A percentile compares a stretch with the other conserved stretches of the same genome.
phyloP scores from a whole-genome alignment of 352 stramenopile species.

The Phytophthora boehmeriae region DNA sequence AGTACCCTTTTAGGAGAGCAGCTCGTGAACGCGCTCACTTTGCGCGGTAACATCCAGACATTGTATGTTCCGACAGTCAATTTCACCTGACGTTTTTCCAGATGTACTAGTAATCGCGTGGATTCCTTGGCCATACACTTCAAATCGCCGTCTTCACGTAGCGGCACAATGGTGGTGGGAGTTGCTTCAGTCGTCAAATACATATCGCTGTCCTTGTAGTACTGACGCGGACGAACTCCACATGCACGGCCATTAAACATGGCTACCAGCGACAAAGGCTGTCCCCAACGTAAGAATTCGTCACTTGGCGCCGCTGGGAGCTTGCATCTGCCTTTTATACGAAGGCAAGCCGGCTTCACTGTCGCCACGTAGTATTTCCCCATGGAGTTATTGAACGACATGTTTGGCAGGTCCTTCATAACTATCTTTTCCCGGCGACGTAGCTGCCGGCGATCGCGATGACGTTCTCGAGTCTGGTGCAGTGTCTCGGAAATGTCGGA shows the following conservation, averaged over 20 bases:
- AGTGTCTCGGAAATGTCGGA: slow-evolving; percentile 47
- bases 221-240: slow-evolving; percentile 68
- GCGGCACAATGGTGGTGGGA: slow-evolving; percentile 62
- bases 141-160: slow-evolving; percentile 69
- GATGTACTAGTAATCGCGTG: slow-evolving; percentile 59
- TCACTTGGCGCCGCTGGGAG: slow-evolving; percentile 33
- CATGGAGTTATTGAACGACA: slow-evolving; percentile 63
- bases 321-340: slow-evolving; percentile 32
- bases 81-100: slow-evolving; percentile 63
- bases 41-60: slow-evolving; percentile 86
- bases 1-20: slow-evolving; percentile 80
- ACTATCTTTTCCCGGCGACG: slow-evolving; percentile 52
- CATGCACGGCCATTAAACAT: slow-evolving; percentile 60
- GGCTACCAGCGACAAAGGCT: slow-evolving; percentile 64
- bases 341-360: slow-evolving; percentile 46
- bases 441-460: slow-evolving; percentile 56
- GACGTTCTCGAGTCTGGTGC: slow-evolving; percentile 45
- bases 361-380: slow-evolving; percentile 70
- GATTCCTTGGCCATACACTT: slow-evolving; percentile 77
- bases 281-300: slow-evolving; percentile 63
- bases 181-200: slow-evolving; percentile 75
- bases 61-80: slow-evolving; percentile 79
- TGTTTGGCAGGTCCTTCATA: slow-evolving; percentile 78
- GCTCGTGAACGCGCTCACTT: slow-evolving; percentile 73
- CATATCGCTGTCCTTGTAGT: slow-evolving; percentile 78